Evolutionary conservation across 345 rosid genomes (phyloP).

Genomic region (Citrus maxima): DNA sequence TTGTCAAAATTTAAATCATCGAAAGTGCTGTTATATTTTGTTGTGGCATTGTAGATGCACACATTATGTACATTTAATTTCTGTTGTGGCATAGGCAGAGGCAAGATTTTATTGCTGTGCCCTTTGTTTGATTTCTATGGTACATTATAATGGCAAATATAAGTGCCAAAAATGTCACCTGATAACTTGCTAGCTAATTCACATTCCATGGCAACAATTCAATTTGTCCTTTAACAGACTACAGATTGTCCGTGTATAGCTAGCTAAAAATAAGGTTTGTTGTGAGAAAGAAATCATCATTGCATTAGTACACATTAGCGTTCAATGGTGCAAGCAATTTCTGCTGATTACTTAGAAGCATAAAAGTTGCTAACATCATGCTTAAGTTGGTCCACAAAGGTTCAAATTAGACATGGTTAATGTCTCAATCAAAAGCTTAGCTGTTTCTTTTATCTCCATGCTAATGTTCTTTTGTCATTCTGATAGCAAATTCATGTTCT

Average conservation of each 20-base stretch:
- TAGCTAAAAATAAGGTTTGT: too few relatives aligned
- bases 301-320: neutral
- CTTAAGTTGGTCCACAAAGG: neutral
- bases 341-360: neutral
- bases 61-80: neutral
- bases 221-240: neutral
- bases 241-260: neutral
- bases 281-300: too few relatives aligned
- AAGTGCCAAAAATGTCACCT: neutral
- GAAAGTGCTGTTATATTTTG: neutral
- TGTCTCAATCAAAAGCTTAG: conserved; percentile 34
- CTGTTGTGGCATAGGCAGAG: neutral
- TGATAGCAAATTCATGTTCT: conserved; percentile 20
- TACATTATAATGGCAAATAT: neutral
- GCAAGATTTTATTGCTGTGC: neutral
- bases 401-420: conserved; percentile 22
- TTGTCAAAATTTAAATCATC: too few relatives aligned
- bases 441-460: conserved; percentile 26
- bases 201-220: neutral
- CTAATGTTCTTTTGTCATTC: conserved; percentile 17
- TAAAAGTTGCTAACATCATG: neutral
- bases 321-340: neutral
- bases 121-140: neutral
- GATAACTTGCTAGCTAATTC: neutral
- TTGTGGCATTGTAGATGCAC: neutral